Base-by-base conservation (phyloP, 306 rosid genomes). In the Hippophae gyantsensis region DNA sequence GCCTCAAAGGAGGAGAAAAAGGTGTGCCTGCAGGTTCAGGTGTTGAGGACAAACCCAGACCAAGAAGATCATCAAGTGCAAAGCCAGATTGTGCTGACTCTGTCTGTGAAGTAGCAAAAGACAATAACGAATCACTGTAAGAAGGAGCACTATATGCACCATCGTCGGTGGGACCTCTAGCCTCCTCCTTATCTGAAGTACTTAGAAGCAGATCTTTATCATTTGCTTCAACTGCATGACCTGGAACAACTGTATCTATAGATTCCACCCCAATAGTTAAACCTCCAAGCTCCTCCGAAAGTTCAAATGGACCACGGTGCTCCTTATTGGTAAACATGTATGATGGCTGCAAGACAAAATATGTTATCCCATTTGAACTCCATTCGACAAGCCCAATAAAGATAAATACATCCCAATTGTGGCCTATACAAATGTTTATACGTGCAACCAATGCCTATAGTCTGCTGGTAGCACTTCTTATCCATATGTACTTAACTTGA, bases 241-340 rank as follows among this genome's bases (percentile, higher is more conserved):
- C 87, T 62, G 95, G 97, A 84, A 79, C 90, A 72, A 73, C 90
- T 25, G 93, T 64, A 66, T 81, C 89, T 26, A 72, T 74, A 53
- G 93, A 52, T 71, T 86, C 99, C 41, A 82, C 58, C 18, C 76
- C 86, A 32, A 88, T 75, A 23, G 99, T 78, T 54, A 93, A 61
- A 66, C 86, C 82, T 75, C 89, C 97, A 70, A 84, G 78, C 77
- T 88, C 99, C 10, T 93, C 99, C 40, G 97, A 84, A 76, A 93
- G 84, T 74, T 93, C 99, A 38, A 86, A 79, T 61, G 93, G 87
- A 60, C 95, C 97, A 47, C 95, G 80, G 78, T 88, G 99, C 68
- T 93, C 99, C 74, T 82, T 93, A 63, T 84, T 89, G 26, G 95
- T 88, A 76, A 93, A 93, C 99, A 88, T 86, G 78, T 93, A 93